Base-by-base conservation (phyloP, 1,284 basidiomycete genomes). In the Abortiporus biennis region DNA sequence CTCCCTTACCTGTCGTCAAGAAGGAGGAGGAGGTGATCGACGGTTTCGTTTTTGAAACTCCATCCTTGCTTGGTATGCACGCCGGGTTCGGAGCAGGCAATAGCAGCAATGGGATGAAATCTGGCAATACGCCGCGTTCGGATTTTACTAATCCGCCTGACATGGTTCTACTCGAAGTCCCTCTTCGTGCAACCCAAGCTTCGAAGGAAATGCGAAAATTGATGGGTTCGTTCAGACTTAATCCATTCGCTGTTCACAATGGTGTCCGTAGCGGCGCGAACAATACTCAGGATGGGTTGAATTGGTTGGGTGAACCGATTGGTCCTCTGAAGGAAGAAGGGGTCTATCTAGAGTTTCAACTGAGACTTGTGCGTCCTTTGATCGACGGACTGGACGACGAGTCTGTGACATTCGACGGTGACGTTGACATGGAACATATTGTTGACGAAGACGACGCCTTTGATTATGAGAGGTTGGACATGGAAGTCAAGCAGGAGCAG, bases 191-290 rank as follows among this genome's bases (percentile, higher is more conserved):
- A 11, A 84, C 79, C 0, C 76, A 83, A 51, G 83, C 82, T 1
- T 69, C 71, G 47, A 67, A 71, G 36, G 69, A 71, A 32, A 85
- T 85, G 84, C 73, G 76, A 39, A 64, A 66, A 40, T 76, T 85
- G 75, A 87, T 87, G 84, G 72, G 73, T 43, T 76, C 80, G 11
- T 85, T 87, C 58, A 72, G 85, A 8, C 70, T 87, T 49, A 80
- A 87, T 55, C 84, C 82, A 0, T 87, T 87, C 51, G 72, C 81
- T 6, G 76, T 82, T 57, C 79, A 85, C 49, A 76, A 71, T 44
- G 71, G 68, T 45, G 15, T 31, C 34, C 24, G 19, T 30, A 8
- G 6, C 3, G n/a, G 20, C 15, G 48, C 46, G 17, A 47, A 50
- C 42, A 46, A 49, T n/a, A n/a, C n/a, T n/a, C n/a, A n/a, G n/a